Conservation (phyloP, 2,329 filamentous ascomycete species). For the Nigrograna mackinnonii region DNA sequence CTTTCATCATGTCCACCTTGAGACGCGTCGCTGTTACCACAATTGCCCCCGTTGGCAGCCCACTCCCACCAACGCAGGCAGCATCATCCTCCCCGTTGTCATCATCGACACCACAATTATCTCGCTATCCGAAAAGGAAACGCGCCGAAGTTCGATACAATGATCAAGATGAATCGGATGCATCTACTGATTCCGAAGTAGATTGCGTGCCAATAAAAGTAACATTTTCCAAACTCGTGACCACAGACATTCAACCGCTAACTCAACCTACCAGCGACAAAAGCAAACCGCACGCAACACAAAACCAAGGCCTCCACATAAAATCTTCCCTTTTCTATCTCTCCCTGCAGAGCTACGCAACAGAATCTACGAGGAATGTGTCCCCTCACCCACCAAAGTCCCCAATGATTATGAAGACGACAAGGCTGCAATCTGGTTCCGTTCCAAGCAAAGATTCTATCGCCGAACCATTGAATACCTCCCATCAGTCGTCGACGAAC, state of each 20-base stretch:
- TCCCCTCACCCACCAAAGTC: constrained; percentile 6
- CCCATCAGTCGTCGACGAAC: constrained; percentile 3
- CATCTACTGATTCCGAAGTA: not conserved
- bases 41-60: not conserved
- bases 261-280: too few relatives aligned
- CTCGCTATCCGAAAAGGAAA: not conserved
- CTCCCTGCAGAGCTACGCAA: constrained; percentile 18
- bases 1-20: not conserved
- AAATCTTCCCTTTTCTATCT: constrained; percentile 18
- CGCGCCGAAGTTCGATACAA: not conserved
- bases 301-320: constrained; percentile 12
- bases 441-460: constrained; percentile 9
- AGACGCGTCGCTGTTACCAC: not conserved
- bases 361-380: constrained; percentile 13
- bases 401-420: not conserved
- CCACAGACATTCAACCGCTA: too few relatives aligned
- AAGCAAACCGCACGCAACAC: constrained; percentile 2
- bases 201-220: not conserved
- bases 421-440: constrained; percentile 7
- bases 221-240: too few relatives aligned
- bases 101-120: not conserved
- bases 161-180: not conserved
- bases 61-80: not conserved
- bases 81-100: too few relatives aligned
- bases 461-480: constrained; percentile 13